A percentile compares a stretch with the other conserved stretches of the same genome.
Conservation (phyloP, 2,329 filamentous ascomycete genomes). For the Xylariaceae sp. region DNA sequence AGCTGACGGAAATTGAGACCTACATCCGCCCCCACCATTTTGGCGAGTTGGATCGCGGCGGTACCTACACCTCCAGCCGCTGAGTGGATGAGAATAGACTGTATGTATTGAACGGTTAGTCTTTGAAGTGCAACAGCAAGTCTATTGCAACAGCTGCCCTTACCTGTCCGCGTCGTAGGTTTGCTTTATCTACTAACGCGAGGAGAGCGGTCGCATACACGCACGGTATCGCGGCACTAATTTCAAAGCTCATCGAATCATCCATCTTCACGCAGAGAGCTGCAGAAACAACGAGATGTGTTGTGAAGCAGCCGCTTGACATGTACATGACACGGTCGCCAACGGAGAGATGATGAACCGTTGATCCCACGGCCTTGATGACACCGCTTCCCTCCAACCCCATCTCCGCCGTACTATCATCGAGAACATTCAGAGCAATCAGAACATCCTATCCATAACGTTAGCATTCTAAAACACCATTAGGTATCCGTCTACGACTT, state of each 20-base stretch:
- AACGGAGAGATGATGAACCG: not conserved
- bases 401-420: not conserved
- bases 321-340: constrained; percentile 6
- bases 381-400: constrained; percentile 5
- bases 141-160: not conserved
- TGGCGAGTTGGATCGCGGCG: constrained; percentile 39
- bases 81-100: constrained; percentile 38
- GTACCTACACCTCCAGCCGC: constrained; percentile 42
- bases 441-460: not conserved
- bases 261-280: not conserved
- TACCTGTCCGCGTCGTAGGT: constrained; percentile 2
- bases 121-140: not conserved
- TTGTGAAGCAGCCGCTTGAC: not conserved
- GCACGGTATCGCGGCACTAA: constrained; percentile 2
- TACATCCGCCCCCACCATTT: constrained; percentile 32
- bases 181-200: constrained; percentile 2
- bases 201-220: constrained; percentile 6
- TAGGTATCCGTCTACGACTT: not conserved
- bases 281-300: not conserved
- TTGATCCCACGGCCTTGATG: constrained; percentile 3
- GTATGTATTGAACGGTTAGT: not conserved
- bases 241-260: not conserved
- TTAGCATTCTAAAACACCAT: not conserved
- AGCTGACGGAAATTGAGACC: no score
- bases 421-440: not conserved